Evolutionary conservation across 129 eudicot species (phyloP), one percentile per base, ranked within the genome.

Genomic region (Lactuca saligna): DNA sequence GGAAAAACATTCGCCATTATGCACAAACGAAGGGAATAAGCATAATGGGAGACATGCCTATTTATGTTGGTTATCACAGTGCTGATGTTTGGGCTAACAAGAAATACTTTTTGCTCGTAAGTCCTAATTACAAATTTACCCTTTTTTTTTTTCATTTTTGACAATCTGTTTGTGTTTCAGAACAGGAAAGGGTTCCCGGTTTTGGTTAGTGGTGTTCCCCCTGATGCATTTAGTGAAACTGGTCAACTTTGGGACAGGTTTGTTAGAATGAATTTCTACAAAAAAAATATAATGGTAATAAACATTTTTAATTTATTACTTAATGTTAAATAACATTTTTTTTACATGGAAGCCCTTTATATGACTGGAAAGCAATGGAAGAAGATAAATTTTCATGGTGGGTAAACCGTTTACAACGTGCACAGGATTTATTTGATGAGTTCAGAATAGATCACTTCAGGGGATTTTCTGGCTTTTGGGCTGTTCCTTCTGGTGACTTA

Each of bases 161-260:
- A 80, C 58, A 56, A 54, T 71, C 35, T 44, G 35, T 59, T 61
- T 78, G 16, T 65, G 64, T 62, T 69, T 42, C 98, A 93, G 98
- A 87, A 83, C 71, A 77, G 86, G 69, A 85, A 70, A 48, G 88
- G 97, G 6, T 89, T 84, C 74, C 98, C 98, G 25, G 84, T 79
- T 72, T 85, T 86, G 61, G 98, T 93, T 77, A 89, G 98, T 46
- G 98, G 98, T 49, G 97, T 93, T 32, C 98, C 97, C 9, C 98
- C 98, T 46, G 98, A 93, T 78, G 98, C 98, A 17, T 93, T 93
- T 82, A 93, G 98, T 79, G 97, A 93, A 75, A 93, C 98, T 62
- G 98, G 98, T 77, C 98, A 93, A 74, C 91, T 93, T 7, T 93
- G 98, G 98, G 90, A 74, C 90, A 93, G 98, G 98, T 92, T 57